These are phyloP conservation scores for Trypanosoma theileri DNA, from an alignment of 208 protist genomes.

Conservation along the genomic window DNA sequence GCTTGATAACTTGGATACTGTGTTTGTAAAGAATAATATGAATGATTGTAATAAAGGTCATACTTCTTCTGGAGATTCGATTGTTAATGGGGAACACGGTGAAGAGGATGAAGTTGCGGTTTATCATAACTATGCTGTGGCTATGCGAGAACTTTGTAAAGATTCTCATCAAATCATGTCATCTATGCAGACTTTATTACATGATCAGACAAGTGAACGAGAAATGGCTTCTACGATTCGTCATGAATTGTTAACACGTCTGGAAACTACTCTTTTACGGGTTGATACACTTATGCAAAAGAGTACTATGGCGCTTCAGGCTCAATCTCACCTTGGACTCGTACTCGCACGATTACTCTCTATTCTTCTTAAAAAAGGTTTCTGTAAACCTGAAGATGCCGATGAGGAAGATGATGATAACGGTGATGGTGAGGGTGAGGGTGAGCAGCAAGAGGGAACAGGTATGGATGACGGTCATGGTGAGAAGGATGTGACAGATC, in stretches of 20 bases:
- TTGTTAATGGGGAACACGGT: too few relatives aligned
- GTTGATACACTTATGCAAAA: constrained; percentile 12
- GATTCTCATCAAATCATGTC: neutral
- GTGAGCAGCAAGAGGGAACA: constrained; percentile 87
- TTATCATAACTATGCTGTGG: constrained; percentile 19
- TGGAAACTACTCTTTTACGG: constrained; percentile 10
- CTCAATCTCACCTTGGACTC: constrained; percentile 70
- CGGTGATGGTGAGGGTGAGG: constrained; percentile 69
- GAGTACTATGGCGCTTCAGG: constrained; percentile 33
- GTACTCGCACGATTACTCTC: constrained; percentile 88
- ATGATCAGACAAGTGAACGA: neutral
- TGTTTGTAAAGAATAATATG: constrained; percentile 1
- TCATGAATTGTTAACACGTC: constrained; percentile 8
- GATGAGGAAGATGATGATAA: constrained; percentile 65
- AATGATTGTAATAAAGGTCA: neutral
- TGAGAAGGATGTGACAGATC: constrained; percentile 97
- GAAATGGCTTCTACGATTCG: constrained; percentile 7
- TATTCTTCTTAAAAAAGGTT: constrained; percentile 93
- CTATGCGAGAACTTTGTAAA: constrained; percentile 18
- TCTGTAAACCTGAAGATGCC: constrained; percentile 91
- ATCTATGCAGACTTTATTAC: constrained; percentile 18
- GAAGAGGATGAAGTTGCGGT: neutral
- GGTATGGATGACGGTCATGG: constrained; percentile 99
- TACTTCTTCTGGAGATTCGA: too few relatives aligned
- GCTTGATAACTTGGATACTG: constrained; percentile 13